Percentiles rank a stretch among this genome's conserved stretches.
Conservation (phyloP, 2,329 filamentous ascomycete genomes). For the Raffaelea arxii region DNA sequence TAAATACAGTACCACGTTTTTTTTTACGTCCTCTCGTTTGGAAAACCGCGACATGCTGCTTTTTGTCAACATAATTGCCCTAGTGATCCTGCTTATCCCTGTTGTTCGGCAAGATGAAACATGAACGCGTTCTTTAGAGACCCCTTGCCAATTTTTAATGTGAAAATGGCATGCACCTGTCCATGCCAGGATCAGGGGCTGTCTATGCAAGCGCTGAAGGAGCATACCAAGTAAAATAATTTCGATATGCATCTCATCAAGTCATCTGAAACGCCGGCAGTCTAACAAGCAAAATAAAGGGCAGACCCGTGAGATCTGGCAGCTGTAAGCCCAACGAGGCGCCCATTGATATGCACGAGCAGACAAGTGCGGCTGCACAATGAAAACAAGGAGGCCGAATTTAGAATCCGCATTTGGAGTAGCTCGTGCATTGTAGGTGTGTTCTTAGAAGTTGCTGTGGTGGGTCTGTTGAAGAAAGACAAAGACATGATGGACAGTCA, state of each 20-base stretch:
- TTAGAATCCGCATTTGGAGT: background rate
- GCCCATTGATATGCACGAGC: background rate
- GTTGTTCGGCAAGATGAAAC: too few species aligned
- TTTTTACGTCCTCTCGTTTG: background rate
- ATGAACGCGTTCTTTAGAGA: too few species aligned
- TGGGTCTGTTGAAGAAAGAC: background rate
- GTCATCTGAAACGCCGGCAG: background rate
- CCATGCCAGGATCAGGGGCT: background rate
- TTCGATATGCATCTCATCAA: background rate
- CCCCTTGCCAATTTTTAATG: too few species aligned
- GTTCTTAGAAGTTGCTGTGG: too few species aligned
- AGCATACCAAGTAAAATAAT: background rate
- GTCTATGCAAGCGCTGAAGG: background rate
- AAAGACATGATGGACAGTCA: background rate
- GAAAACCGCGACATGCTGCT: background rate
- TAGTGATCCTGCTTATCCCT: too few species aligned
- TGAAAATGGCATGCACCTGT: background rate
- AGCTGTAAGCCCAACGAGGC: background rate
- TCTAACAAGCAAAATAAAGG: background rate
- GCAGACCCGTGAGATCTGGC: background rate
- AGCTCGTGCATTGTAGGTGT: too few species aligned
- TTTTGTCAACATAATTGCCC: background rate
- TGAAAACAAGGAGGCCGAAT: background rate
- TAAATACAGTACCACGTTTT: background rate
- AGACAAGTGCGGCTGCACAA: background rate